phyloP scores from a whole-genome alignment of 2,329 filamentous ascomycete species.

The Fusarium duplospermum region DNA sequence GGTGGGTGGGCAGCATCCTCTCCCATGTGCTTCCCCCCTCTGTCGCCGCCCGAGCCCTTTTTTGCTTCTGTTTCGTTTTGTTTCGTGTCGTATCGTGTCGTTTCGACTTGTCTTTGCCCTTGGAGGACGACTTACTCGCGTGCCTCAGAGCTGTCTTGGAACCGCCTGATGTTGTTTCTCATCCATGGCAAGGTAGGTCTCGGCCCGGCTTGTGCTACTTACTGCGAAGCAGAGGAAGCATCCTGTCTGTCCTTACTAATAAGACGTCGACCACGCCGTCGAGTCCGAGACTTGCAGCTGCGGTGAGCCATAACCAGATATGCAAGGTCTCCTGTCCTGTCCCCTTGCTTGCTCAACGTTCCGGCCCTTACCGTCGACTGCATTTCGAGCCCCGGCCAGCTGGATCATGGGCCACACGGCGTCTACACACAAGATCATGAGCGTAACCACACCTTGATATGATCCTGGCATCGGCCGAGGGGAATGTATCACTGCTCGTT shows the following conservation, averaged over 20 bases:
- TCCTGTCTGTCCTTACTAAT: neutral
- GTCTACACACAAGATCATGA: constrained; percentile 11
- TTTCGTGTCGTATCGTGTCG: constrained; percentile 7
- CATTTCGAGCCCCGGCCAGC: neutral
- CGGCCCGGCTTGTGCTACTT: constrained; percentile 11
- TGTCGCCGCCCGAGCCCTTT: neutral
- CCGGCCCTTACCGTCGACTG: neutral
- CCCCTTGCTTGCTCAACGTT: constrained; percentile 9
- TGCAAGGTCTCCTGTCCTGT: constrained; percentile 10
- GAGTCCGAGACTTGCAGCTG: constrained; percentile 31
- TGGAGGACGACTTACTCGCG: neutral
- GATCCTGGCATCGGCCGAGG: neutral
- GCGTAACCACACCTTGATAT: constrained; percentile 9
- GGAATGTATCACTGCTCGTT: constrained; percentile 5
- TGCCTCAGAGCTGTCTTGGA: neutral
- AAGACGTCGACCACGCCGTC: constrained; percentile 22
- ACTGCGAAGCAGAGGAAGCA: constrained; percentile 4
- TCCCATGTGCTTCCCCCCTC: neutral
- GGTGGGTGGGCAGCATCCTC: neutral
- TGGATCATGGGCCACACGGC: constrained; percentile 4
- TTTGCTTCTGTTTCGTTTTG: neutral
- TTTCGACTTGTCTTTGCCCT: constrained; percentile 4
- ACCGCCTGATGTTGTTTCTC: constrained; percentile 9
- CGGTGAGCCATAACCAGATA: constrained; percentile 23
- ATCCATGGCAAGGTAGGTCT: constrained; percentile 1